Conservation (phyloP, 345 rosid genomes). For the Brassica juncea region DNA sequence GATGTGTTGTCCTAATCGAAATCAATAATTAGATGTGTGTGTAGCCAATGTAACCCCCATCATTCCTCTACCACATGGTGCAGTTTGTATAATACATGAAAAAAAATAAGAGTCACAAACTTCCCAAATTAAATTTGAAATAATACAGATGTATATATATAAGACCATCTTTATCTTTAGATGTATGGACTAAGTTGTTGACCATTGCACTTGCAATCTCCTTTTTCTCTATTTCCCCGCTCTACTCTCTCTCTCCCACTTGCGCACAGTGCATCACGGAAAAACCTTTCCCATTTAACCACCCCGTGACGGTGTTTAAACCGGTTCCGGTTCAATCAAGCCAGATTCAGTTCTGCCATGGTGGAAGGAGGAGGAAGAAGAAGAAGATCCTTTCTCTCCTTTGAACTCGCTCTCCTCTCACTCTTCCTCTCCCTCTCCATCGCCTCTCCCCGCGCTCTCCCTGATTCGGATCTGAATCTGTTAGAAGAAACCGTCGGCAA, state of each 20-base stretch:
- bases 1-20: background rate
- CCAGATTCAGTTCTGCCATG: slow-evolving; percentile 40
- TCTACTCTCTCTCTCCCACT: background rate
- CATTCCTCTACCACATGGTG: background rate
- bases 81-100: background rate
- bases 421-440: slow-evolving; percentile 29
- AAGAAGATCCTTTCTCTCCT: slow-evolving; percentile 23
- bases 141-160: background rate
- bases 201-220: background rate
- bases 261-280: slow-evolving; percentile 12
- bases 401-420: slow-evolving; percentile 18
- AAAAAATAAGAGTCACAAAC: background rate
- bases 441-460: slow-evolving; percentile 28
- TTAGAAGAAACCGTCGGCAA: slow-evolving; percentile 21
- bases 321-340: slow-evolving; percentile 25
- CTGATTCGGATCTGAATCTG: slow-evolving; percentile 41
- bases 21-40: background rate
- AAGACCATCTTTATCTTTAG: background rate
- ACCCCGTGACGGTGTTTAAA: slow-evolving; percentile 6
- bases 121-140: background rate
- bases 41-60: background rate
- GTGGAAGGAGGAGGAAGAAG: slow-evolving; percentile 26
- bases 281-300: background rate
- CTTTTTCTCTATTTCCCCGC: background rate
- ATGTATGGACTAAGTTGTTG: slow-evolving; percentile 31